Evolutionary conservation across 129 eudicot species (phyloP), one percentile per base, ranked within the genome.

Genomic region (Centella asiatica): DNA sequence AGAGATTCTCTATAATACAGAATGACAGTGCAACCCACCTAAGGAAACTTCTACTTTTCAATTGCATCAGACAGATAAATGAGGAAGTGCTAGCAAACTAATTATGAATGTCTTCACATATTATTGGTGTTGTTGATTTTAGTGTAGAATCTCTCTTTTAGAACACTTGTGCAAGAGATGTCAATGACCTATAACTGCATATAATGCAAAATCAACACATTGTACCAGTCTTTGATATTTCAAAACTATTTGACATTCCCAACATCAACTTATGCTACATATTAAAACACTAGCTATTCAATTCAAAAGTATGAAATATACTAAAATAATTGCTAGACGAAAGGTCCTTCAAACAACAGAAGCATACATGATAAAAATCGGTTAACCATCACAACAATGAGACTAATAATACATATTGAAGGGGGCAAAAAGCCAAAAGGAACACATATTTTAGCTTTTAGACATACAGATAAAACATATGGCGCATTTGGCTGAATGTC

Each of bases 401-500:
- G 40, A 55, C 4, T 55, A 55, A 5, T 55, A 8, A 12, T 1
- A 8, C 13, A 55, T 42, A 19, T 19, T 6, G 36, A 36, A 6
- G 26, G 0, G 20, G 0, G 9, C 22, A 7, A 66, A 18, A 39
- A 51, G 14, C 4, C 0, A 66, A 47, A 4, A 34, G 5, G 67
- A 39, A 36, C 10, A 25, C 2, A 1, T 39, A 26, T 42, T 33
- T 11, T 5, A 39, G 11, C 58, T 28, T 60, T 39, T 22, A 15
- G 14, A 73, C 81, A 29, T 75, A 88, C 96, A 54, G 94, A 81
- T 49, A 88, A 78, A 54, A 82, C 71, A 42, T 88, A 88, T 24
- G 94, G 85, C 32, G 86, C 83, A 77, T 80, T 83, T 25, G 79
- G 85, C 2, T 86, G 83, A 23, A 88, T 78, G 68, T 76, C 69